phyloP scores from a whole-genome alignment of 139 green algal species.

The Deuterostichococcus epilithicus region DNA sequence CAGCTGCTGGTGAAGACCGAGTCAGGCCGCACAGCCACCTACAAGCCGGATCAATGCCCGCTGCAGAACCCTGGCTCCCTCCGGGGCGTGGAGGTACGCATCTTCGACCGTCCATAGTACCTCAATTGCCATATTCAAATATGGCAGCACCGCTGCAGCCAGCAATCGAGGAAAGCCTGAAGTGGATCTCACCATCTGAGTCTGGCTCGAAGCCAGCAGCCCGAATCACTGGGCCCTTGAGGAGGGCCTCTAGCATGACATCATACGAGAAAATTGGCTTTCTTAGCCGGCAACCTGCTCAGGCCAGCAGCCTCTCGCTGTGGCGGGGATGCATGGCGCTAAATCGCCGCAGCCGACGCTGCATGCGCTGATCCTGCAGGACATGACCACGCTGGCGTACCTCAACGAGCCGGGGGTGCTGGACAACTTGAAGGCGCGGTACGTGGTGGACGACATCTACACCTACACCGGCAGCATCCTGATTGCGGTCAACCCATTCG shows the following conservation, averaged over 20 bases:
- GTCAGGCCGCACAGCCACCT: conserved; percentile 34
- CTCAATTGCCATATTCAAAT: too few species aligned
- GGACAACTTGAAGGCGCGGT: conserved; percentile 80
- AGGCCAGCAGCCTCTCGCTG: neutral
- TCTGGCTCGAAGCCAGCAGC: too few species aligned
- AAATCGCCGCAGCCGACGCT: too few species aligned
- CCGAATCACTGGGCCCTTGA: neutral
- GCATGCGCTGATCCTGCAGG: conserved; percentile 67
- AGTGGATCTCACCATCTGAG: conserved; percentile 15
- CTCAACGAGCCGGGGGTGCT: conserved; percentile 97
- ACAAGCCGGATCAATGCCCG: conserved; percentile 61
- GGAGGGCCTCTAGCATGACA: too few species aligned
- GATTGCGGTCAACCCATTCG: conserved; percentile 92
- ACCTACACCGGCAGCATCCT: conserved; percentile 91
- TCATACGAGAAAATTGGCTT: neutral
- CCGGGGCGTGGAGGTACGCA: conserved; percentile 72
- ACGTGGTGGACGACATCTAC: conserved; percentile 89
- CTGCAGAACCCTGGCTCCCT: conserved; percentile 72
- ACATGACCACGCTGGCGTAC: conserved; percentile 98
- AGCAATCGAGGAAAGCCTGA: neutral
- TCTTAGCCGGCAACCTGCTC: neutral
- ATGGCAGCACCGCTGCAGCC: neutral
- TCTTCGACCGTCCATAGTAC: too few species aligned
- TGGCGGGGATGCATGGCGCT: neutral
- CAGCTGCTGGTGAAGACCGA: conserved; percentile 53